A percentile compares a stretch with the other conserved stretches of the same genome.
Conservation (phyloP, 495 filamentous ascomycete genomes). For the Chaetomium cochliodes region DNA sequence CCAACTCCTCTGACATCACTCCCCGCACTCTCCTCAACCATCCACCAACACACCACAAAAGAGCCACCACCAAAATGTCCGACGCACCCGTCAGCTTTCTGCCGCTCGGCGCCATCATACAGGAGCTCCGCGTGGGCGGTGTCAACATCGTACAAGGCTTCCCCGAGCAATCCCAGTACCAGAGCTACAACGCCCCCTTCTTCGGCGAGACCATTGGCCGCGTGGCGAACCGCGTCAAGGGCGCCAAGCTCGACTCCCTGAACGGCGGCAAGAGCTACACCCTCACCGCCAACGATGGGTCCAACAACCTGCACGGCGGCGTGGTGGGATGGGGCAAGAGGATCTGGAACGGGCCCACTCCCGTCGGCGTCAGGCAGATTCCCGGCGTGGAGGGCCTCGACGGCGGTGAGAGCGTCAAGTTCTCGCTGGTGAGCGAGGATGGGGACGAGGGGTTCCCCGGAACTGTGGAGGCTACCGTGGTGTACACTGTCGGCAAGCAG, state of each 20-base stretch:
- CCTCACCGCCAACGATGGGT: slow-evolving; percentile 70
- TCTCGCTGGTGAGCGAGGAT: slow-evolving; percentile 68
- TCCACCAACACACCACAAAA: not conserved
- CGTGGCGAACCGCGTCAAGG: slow-evolving; percentile 80
- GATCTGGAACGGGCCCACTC: slow-evolving; percentile 72
- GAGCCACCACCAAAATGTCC: slow-evolving; percentile 35
- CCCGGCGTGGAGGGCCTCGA: slow-evolving; percentile 53
- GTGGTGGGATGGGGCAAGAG: slow-evolving; percentile 79
- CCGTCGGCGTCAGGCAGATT: slow-evolving; percentile 50
- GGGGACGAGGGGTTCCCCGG: slow-evolving; percentile 87
- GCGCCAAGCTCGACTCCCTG: slow-evolving; percentile 66
- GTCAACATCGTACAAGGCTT: slow-evolving; percentile 87
- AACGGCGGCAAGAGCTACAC: slow-evolving; percentile 67
- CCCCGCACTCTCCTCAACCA: slow-evolving; percentile 20
- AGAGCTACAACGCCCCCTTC: slow-evolving; percentile 67
- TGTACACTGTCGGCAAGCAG: slow-evolving; percentile 74
- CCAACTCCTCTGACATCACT: slow-evolving; percentile 8
- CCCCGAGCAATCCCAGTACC: slow-evolving; percentile 69
- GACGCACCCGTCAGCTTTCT: slow-evolving; percentile 63
- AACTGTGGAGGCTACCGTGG: slow-evolving; percentile 71
- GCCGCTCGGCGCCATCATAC: slow-evolving; percentile 83
- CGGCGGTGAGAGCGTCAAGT: slow-evolving; percentile 74
- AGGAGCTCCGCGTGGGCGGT: slow-evolving; percentile 71
- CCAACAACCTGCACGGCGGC: slow-evolving; percentile 83
- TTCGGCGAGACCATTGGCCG: slow-evolving; percentile 95